Percentiles rank a stretch among this genome's conserved stretches.
Evolutionary conservation across 2,329 filamentous ascomycete genomes (phyloP).

Genomic region (Niveomyces coronatus): DNA sequence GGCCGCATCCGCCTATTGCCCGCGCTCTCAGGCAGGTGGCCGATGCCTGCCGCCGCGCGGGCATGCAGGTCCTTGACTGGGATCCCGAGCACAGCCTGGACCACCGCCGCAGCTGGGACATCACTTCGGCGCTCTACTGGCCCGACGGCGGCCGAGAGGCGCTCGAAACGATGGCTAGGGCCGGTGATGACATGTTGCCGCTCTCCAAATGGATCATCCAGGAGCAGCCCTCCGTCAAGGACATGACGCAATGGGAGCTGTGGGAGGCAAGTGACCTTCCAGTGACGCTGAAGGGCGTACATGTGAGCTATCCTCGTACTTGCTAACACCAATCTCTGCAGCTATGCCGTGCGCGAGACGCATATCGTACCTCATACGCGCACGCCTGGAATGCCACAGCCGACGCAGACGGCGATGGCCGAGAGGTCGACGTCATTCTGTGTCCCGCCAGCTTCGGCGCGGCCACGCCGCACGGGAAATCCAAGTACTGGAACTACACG

Average conservation of each 20-base stretch:
- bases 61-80: constrained; percentile 44
- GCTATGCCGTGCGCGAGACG: constrained; percentile 28
- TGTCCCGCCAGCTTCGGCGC: constrained; percentile 48
- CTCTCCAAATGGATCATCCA: constrained; percentile 49
- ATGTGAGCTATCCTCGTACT: too few species aligned
- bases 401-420: constrained; percentile 13
- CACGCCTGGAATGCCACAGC: constrained; percentile 28
- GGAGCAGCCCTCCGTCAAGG: constrained; percentile 35
- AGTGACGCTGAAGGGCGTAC: too few species aligned
- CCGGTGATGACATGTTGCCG: constrained; percentile 48
- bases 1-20: constrained; percentile 47
- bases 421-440: constrained; percentile 52
- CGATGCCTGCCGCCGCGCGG: constrained; percentile 34
- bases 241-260: constrained; percentile 28
- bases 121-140: constrained; percentile 40
- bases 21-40: constrained; percentile 46
- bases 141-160: constrained; percentile 49
- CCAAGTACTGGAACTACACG: constrained; percentile 53
- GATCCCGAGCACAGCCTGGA: constrained; percentile 40
- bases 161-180: constrained; percentile 35
- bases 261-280: constrained; percentile 24
- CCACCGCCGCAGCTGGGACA: constrained; percentile 40
- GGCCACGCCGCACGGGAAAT: constrained; percentile 30
- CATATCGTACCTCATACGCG: constrained; percentile 27
- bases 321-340: neutral